Percentiles rank a stretch among this genome's conserved stretches.
Conservation (phyloP, 306 rosid species). For the Acacia melanoxylon region DNA sequence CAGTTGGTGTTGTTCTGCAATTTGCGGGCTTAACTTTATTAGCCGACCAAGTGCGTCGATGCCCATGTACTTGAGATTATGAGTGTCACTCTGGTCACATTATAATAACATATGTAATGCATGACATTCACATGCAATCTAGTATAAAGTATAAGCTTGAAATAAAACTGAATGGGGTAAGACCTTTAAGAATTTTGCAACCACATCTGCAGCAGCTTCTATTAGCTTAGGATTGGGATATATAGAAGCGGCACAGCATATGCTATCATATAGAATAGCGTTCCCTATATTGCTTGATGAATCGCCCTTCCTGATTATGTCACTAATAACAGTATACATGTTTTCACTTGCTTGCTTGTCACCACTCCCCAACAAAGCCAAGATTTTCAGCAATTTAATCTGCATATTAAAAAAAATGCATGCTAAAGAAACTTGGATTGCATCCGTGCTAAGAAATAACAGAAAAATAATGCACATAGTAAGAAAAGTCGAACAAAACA, state of each 20-base stretch:
- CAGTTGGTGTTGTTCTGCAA: constrained; percentile 95
- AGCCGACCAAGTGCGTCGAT: constrained; percentile 95
- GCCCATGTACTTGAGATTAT: constrained; percentile 96
- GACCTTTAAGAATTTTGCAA: constrained; percentile 93
- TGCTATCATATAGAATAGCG: constrained; percentile 83
- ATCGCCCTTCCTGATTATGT: constrained; percentile 80
- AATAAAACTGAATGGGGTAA: neutral
- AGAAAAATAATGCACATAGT: neutral
- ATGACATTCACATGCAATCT: neutral
- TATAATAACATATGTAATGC: neutral
- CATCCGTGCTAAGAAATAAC: neutral
- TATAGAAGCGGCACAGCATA: constrained; percentile 81
- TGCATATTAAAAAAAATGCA: constrained; percentile 39
- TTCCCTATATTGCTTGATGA: constrained; percentile 84
- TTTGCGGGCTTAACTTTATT: constrained; percentile 78
- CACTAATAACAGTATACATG: constrained; percentile 85
- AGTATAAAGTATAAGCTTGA: constrained; percentile 7
- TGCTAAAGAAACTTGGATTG: constrained; percentile 4
- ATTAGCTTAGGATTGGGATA: constrained; percentile 72
- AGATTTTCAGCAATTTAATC: constrained; percentile 85
- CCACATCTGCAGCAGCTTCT: constrained; percentile 85
- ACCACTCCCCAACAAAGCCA: constrained; percentile 81
- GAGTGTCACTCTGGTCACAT: constrained; percentile 86
- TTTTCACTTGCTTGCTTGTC: constrained; percentile 88
- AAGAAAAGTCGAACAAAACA: constrained; percentile 7